Percentiles rank a stretch among this genome's conserved stretches.
These are phyloP conservation scores for Emergomyces orientalis DNA, from an alignment of 2,329 filamentous ascomycete genomes.

Conservation along the genomic window DNA sequence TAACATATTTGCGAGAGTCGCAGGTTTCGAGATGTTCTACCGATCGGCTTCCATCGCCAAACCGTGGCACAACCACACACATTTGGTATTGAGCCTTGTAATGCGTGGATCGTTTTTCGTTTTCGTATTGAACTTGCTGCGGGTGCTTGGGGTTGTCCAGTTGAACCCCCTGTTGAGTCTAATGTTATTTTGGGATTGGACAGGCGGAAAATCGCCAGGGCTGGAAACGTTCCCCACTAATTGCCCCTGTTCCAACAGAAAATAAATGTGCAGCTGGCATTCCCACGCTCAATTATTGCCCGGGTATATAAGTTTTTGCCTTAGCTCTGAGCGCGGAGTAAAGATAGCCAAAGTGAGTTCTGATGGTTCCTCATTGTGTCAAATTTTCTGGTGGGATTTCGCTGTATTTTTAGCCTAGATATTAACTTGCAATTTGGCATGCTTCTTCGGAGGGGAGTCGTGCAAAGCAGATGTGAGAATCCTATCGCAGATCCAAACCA, in stretches of 20 bases:
- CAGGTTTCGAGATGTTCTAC: too few species aligned
- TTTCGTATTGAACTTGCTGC: neutral
- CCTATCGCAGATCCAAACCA: too few species aligned
- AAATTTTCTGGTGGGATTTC: too few species aligned
- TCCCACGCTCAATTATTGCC: neutral
- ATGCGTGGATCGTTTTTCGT: neutral
- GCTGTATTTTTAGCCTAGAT: too few species aligned
- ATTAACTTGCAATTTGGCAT: too few species aligned
- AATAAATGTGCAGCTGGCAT: neutral
- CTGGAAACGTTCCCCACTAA: neutral
- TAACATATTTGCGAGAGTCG: too few species aligned
- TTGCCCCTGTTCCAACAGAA: neutral
- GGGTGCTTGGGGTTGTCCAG: neutral
- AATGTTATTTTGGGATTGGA: neutral
- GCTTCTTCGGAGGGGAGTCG: too few species aligned
- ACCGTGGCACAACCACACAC: neutral
- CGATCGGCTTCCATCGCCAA: too few species aligned
- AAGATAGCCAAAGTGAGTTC: too few species aligned
- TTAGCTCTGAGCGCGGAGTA: too few species aligned
- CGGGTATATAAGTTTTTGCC: neutral
- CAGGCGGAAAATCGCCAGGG: neutral
- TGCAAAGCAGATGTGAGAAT: too few species aligned
- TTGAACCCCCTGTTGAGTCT: neutral
- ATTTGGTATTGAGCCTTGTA: neutral
- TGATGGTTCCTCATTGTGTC: too few species aligned